Evolutionary conservation across 2,329 filamentous ascomycete species (phyloP).

Genomic region (Neonectria faginata): DNA sequence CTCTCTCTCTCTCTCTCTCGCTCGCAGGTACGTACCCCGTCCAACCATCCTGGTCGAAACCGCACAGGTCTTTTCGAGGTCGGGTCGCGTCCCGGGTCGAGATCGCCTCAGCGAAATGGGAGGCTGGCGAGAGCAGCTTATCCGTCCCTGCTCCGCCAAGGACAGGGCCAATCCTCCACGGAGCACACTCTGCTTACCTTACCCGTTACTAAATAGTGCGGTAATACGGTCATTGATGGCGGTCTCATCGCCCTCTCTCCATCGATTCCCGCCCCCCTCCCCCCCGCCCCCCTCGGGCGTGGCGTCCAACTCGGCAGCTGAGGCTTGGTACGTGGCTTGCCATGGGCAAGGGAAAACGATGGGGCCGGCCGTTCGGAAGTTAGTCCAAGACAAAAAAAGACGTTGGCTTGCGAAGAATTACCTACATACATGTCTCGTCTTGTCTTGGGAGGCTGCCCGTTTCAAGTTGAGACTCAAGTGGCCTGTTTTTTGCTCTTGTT

Average conservation of each 20-base stretch:
- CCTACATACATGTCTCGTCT: background rate
- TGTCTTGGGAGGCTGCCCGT: slow-evolving; percentile 14
- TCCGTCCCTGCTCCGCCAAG: slow-evolving; percentile 14
- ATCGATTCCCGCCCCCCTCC: too few relatives aligned
- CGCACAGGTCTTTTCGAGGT: background rate
- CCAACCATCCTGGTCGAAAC: slow-evolving; percentile 5
- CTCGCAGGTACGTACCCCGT: slow-evolving; percentile 11
- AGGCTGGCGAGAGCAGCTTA: slow-evolving; percentile 16
- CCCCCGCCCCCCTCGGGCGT: background rate
- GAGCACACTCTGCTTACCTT: slow-evolving; percentile 6
- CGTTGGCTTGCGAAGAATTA: slow-evolving; percentile 22
- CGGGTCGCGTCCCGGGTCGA: slow-evolving; percentile 7
- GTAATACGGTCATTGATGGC: background rate
- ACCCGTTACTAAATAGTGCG: slow-evolving; percentile 1
- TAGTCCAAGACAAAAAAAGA: slow-evolving; percentile 5
- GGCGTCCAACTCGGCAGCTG: slow-evolving; percentile 12
- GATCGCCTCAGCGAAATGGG: slow-evolving; percentile 14
- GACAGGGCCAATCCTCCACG: slow-evolving; percentile 10
- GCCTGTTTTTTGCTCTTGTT: slow-evolving; percentile 34
- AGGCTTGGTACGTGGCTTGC: slow-evolving; percentile 21
- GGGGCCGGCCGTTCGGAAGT: background rate
- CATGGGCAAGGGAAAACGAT: background rate
- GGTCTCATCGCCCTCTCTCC: too few relatives aligned
- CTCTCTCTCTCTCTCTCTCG: too few relatives aligned
- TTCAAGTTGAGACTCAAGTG: slow-evolving; percentile 32